Conservation (phyloP, 129 eudicot genomes). For the Tanacetum coccineum region DNA sequence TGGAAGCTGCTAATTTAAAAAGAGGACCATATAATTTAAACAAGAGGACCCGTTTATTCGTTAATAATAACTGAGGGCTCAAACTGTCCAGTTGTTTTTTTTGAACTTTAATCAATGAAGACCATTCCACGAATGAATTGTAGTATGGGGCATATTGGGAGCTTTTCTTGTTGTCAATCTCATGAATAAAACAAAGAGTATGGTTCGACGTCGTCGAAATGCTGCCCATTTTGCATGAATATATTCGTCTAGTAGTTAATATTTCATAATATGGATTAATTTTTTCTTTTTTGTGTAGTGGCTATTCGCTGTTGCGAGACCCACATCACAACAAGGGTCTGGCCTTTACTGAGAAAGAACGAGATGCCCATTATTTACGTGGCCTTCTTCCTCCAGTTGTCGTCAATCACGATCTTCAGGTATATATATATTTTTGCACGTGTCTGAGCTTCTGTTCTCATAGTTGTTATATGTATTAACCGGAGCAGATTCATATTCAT, state of each 20-base stretch:
- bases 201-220: neutral
- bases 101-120: conserved; percentile 7
- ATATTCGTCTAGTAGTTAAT: conserved; percentile 13
- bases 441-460: neutral
- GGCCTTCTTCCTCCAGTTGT: conserved; percentile 98
- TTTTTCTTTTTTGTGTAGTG: conserved; percentile 43
- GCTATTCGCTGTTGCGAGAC: conserved; percentile 86
- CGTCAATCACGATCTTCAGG: conserved; percentile 82
- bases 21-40: too few relatives aligned
- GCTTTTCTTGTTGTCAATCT: conserved; percentile 20
- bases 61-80: conserved; percentile 25
- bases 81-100: conserved; percentile 16
- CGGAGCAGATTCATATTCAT: too few relatives aligned
- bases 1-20: conserved; percentile 3
- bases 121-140: conserved; percentile 4
- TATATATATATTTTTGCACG: conserved; percentile 24
- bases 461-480: too few relatives aligned
- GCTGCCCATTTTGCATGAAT: neutral
- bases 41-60: conserved; percentile 20
- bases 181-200: too few relatives aligned
- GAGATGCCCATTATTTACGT: conserved; percentile 92
- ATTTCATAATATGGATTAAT: neutral
- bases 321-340: conserved; percentile 96
- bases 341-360: conserved; percentile 86
- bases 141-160: conserved; percentile 18